Evolutionary conservation across 805 yeast species (phyloP).

Genomic region (Ogataea saltuana): DNA sequence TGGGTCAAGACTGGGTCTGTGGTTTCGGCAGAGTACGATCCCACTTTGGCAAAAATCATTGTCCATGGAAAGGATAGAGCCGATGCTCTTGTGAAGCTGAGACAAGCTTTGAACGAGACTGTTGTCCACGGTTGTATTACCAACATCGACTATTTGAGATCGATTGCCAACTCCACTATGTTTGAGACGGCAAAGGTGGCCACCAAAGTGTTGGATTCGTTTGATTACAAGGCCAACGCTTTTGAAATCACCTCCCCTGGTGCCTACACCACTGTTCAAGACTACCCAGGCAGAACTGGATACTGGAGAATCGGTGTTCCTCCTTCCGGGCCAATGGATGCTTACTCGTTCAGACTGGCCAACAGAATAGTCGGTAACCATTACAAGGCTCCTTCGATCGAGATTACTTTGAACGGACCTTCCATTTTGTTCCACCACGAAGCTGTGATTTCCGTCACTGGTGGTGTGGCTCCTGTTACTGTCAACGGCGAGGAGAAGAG

Average conservation of each 20-base stretch:
- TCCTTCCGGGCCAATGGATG: slow-evolving; percentile 98
- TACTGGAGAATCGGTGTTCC: slow-evolving; percentile 94
- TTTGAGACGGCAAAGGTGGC: slow-evolving; percentile 81
- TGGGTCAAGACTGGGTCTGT: slow-evolving; percentile 92
- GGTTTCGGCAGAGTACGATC: slow-evolving; percentile 92
- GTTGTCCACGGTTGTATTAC: slow-evolving; percentile 86
- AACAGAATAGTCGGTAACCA: slow-evolving; percentile 90
- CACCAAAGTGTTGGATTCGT: slow-evolving; percentile 85
- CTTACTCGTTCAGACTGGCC: slow-evolving; percentile 84
- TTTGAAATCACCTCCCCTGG: slow-evolving; percentile 88
- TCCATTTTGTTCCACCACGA: slow-evolving; percentile 80
- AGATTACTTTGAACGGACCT: slow-evolving; percentile 87
- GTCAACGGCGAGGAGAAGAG: slow-evolving; percentile 57
- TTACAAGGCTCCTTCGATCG: slow-evolving; percentile 81
- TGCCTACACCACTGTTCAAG: slow-evolving; percentile 95
- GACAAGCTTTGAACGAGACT: slow-evolving; percentile 82
- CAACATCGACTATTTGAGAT: slow-evolving; percentile 84
- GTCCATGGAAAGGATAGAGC: slow-evolving; percentile 89
- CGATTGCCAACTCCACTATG: slow-evolving; percentile 81
- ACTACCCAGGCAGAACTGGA: slow-evolving; percentile 88
- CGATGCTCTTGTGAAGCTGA: slow-evolving; percentile 77
- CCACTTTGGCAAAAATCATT: slow-evolving; percentile 93
- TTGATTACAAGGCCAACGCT: slow-evolving; percentile 76
- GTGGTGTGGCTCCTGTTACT: slow-evolving; percentile 73
- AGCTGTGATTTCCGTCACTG: slow-evolving; percentile 77